phyloP scores from a whole-genome alignment of 352 stramenopile genomes.

The Globisporangium alternatum region DNA sequence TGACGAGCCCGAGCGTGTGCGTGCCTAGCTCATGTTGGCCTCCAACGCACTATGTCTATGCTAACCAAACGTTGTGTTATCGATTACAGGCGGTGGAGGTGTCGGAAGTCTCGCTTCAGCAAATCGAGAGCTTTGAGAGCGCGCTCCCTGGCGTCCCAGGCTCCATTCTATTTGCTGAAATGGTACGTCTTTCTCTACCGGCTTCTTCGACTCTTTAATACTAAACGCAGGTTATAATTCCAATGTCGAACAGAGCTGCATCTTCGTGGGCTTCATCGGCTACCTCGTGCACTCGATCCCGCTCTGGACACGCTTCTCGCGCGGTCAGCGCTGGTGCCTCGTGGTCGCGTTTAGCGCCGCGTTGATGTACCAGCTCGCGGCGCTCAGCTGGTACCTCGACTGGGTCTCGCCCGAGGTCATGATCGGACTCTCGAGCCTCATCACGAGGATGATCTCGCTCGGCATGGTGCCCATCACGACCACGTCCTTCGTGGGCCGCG shows the following conservation, averaged over 20 bases:
- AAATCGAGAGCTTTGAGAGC: slow-evolving; percentile 11
- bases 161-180: slow-evolving; percentile 41
- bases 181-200: slow-evolving; percentile 23
- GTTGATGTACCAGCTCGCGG: slow-evolving; percentile 45
- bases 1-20: not conserved
- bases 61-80: not conserved
- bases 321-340: slow-evolving; percentile 53
- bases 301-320: slow-evolving; percentile 50
- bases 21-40: not conserved
- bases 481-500: slow-evolving; percentile 49
- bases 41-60: not conserved
- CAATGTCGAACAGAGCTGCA: slow-evolving; percentile 32
- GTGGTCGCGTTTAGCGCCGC: slow-evolving; percentile 38
- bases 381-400: slow-evolving; percentile 37
- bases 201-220: not conserved
- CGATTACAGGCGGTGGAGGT: not conserved
- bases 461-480: slow-evolving; percentile 77
- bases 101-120: slow-evolving; percentile 10
- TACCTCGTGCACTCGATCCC: slow-evolving; percentile 56
- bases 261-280: slow-evolving; percentile 62
- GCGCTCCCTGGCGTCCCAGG: slow-evolving; percentile 32
- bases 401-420: slow-evolving; percentile 43
- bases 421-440: slow-evolving; percentile 59
- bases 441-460: slow-evolving; percentile 65
- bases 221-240: not conserved